Conservation (phyloP, 345 rosid species). For the Excoecaria cochinchinensis region DNA sequence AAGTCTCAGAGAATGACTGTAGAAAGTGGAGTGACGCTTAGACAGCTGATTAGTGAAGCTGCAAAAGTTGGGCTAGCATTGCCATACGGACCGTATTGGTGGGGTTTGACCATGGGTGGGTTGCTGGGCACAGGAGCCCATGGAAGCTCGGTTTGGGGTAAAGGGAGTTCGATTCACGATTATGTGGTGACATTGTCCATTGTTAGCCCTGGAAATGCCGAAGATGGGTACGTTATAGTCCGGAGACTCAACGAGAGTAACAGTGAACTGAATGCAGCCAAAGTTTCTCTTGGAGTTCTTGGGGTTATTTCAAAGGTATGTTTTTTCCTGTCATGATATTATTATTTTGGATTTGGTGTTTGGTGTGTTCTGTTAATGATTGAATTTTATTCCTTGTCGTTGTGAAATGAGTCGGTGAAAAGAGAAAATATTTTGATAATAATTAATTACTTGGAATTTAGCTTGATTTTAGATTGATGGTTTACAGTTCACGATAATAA, state of each 20-base stretch:
- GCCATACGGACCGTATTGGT: slow-evolving; percentile 85
- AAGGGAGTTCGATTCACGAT: slow-evolving; percentile 80
- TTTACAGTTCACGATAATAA: too few species aligned
- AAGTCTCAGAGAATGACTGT: slow-evolving; percentile 49
- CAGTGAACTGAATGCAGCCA: slow-evolving; percentile 52
- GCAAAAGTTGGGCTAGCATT: slow-evolving; percentile 64
- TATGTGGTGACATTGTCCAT: slow-evolving; percentile 51
- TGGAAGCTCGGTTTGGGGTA: slow-evolving; percentile 79
- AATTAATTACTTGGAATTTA: background rate
- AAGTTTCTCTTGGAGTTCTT: slow-evolving; percentile 83
- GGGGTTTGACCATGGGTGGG: slow-evolving; percentile 85
- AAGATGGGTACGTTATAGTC: slow-evolving; percentile 49
- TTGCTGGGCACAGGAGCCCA: slow-evolving; percentile 79
- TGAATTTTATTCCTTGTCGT: background rate
- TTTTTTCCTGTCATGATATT: background rate
- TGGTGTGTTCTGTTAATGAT: background rate
- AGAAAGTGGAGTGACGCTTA: slow-evolving; percentile 64
- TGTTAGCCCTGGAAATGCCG: slow-evolving; percentile 50
- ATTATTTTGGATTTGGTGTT: background rate
- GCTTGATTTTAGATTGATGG: too few species aligned
- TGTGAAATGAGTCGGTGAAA: background rate
- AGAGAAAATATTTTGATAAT: background rate
- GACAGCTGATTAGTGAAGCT: slow-evolving; percentile 56
- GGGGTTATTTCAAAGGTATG: slow-evolving; percentile 80
- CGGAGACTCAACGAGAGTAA: slow-evolving; percentile 34